Percentiles rank a stretch among this genome's conserved stretches.
Conservation (phyloP, 2,329 filamentous ascomycete species). For the Trichoderma cornu-damae region DNA sequence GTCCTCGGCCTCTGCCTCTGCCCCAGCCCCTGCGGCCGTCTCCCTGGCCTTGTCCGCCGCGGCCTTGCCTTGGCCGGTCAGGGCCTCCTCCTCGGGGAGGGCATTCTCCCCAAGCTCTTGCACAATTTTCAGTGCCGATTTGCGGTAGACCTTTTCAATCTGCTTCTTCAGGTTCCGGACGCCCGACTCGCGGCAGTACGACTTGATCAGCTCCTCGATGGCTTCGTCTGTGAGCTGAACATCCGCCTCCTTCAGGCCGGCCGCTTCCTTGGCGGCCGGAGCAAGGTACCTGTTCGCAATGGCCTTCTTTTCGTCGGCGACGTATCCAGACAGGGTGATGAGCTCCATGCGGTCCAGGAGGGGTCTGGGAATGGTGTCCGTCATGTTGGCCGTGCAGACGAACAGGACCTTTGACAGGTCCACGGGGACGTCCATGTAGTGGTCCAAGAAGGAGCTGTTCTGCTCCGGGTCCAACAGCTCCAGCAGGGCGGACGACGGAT, state of each 20-base stretch:
- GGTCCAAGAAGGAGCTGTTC: slow-evolving; percentile 93
- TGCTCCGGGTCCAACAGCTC: slow-evolving; percentile 95
- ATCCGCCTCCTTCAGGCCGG: slow-evolving; percentile 83
- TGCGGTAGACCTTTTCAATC: slow-evolving; percentile 98
- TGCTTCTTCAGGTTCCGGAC: slow-evolving; percentile 98
- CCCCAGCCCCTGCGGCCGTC: slow-evolving; percentile 24
- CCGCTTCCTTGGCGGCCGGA: slow-evolving; percentile 89
- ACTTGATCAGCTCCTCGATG: slow-evolving; percentile 96
- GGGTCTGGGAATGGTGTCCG: slow-evolving; percentile 91
- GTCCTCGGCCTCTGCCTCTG: slow-evolving; percentile 16
- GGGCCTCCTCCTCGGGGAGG: slow-evolving; percentile 70
- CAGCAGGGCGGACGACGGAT: slow-evolving; percentile 88
- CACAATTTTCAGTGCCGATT: slow-evolving; percentile 95
- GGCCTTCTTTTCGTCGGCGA: slow-evolving; percentile 97
- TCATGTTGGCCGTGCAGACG: slow-evolving; percentile 98
- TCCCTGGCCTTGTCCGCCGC: slow-evolving; percentile 62
- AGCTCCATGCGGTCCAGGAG: slow-evolving; percentile 96
- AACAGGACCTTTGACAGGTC: slow-evolving; percentile 97
- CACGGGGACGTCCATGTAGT: slow-evolving; percentile 97
- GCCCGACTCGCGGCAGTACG: slow-evolving; percentile 94
- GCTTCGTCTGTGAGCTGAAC: slow-evolving; percentile 82
- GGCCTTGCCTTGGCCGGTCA: slow-evolving; percentile 80
- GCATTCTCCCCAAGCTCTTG: slow-evolving; percentile 85
- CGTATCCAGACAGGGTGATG: slow-evolving; percentile 92
- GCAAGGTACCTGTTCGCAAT: slow-evolving; percentile 92